Conservation (phyloP, 192 early-diverging fungal genomes). For the Linderina pennispora region DNA sequence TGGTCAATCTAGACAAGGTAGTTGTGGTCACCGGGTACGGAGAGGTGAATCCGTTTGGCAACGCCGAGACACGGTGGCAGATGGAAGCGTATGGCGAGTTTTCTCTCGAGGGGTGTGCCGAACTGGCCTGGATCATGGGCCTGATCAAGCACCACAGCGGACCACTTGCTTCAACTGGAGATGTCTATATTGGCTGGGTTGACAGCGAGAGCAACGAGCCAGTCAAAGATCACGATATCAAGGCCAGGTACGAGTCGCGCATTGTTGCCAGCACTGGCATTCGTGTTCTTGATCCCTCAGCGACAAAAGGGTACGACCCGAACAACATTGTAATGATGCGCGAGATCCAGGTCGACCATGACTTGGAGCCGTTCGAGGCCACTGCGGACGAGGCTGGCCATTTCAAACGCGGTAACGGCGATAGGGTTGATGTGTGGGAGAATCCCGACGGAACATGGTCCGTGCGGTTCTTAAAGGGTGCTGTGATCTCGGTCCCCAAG, state of each 20-base stretch:
- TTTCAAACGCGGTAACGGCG: slow-evolving; percentile 80
- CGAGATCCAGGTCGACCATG: slow-evolving; percentile 82
- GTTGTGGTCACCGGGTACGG: slow-evolving; percentile 88
- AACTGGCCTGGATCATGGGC: slow-evolving; percentile 98
- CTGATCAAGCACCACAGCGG: slow-evolving; percentile 86
- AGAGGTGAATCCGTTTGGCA: slow-evolving; percentile 90
- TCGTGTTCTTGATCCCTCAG: slow-evolving; percentile 84
- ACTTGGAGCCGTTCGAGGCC: slow-evolving; percentile 83
- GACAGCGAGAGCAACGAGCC: slow-evolving; percentile 81
- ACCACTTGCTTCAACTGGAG: slow-evolving; percentile 58
- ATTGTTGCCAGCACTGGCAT: slow-evolving; percentile 90
- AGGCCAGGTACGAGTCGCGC: slow-evolving; percentile 83
- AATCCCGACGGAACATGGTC: slow-evolving; percentile 52
- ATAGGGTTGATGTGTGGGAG: slow-evolving; percentile 54
- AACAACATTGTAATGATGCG: slow-evolving; percentile 75
- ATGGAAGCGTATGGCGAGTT: slow-evolving; percentile 79
- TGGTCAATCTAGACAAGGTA: slow-evolving; percentile 84
- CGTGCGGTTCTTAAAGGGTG: slow-evolving; percentile 80
- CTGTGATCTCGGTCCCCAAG: slow-evolving; percentile 86
- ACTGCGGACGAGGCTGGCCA: slow-evolving; percentile 81
- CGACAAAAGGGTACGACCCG: slow-evolving; percentile 85
- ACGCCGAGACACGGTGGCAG: slow-evolving; percentile 90
- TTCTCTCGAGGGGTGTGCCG: slow-evolving; percentile 64
- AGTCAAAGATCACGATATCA: slow-evolving; percentile 77
- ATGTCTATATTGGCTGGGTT: slow-evolving; percentile 84